Percentiles rank a stretch among this genome's conserved stretches.
phyloP scores from a whole-genome alignment of 2,329 filamentous ascomycete species.

The Akanthomyces uredinophilus region DNA sequence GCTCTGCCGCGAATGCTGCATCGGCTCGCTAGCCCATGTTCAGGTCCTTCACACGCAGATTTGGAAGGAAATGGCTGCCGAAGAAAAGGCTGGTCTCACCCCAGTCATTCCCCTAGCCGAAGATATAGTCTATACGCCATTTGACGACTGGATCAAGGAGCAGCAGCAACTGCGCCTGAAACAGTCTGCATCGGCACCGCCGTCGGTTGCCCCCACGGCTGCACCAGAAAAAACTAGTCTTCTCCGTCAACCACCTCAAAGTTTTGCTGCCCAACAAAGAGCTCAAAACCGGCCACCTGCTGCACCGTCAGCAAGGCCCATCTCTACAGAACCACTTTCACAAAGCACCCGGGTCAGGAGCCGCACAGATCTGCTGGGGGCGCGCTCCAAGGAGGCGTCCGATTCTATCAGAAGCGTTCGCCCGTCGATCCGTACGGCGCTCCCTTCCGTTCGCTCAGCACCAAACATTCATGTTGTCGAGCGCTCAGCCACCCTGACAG shows the following conservation, averaged over 20 bases:
- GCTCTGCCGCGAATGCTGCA: conserved; percentile 53
- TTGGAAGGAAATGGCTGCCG: conserved; percentile 63
- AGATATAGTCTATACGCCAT: conserved; percentile 59
- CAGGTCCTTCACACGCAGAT: conserved; percentile 49
- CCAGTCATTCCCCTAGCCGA: conserved; percentile 58
- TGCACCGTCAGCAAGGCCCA: conserved; percentile 23
- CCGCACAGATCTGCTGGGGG: conserved; percentile 17
- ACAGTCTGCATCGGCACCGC: conserved; percentile 26
- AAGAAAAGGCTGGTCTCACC: conserved; percentile 61
- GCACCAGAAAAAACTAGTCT: conserved; percentile 35
- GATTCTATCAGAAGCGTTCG: conserved; percentile 10
- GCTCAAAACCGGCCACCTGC: conserved; percentile 45
- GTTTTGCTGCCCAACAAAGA: conserved; percentile 62
- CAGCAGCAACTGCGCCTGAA: conserved; percentile 36
- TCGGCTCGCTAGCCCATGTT: conserved; percentile 49
- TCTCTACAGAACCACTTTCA: conserved; percentile 22
- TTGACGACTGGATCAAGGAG: conserved; percentile 55
- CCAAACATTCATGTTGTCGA: conserved; percentile 26
- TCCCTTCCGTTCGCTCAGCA: conserved; percentile 22
- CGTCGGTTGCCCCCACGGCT: conserved; percentile 18
- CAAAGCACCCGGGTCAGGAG: conserved; percentile 27
- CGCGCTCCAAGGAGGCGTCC: conserved; percentile 9
- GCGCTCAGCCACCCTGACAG: conserved; percentile 25
- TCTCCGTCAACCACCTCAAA: conserved; percentile 53
- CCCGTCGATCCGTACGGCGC: conserved; percentile 4